phyloP scores from a whole-genome alignment of 1,284 basidiomycete species.

The Inonotus obliquus region DNA sequence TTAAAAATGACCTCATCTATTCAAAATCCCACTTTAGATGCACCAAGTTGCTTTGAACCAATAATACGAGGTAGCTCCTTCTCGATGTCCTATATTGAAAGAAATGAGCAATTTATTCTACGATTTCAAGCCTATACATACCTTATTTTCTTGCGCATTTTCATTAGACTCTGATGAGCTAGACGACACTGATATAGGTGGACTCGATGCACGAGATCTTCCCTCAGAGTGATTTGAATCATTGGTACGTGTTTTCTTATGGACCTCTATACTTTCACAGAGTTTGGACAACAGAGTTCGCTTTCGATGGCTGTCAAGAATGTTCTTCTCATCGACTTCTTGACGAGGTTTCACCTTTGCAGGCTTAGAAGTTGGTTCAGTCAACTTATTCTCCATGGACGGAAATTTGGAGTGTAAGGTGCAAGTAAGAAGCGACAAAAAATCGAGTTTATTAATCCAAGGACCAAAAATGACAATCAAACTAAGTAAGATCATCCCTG shows the following conservation, averaged over 20 bases:
- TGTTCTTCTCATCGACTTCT: not conserved
- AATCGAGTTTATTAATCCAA: too few species aligned
- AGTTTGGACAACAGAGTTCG: not conserved
- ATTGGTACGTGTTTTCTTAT: not conserved
- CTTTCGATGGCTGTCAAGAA: not conserved
- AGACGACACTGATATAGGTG: not conserved
- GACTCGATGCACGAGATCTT: not conserved
- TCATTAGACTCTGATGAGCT: not conserved
- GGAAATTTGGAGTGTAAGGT: too few species aligned
- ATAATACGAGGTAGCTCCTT: too few species aligned
- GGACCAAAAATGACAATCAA: too few species aligned
- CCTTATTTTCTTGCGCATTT: not conserved
- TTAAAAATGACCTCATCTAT: too few species aligned
- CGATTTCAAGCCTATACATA: not conserved
- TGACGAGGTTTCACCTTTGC: not conserved
- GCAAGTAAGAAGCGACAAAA: too few species aligned
- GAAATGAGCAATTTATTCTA: not conserved
- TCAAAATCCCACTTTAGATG: too few species aligned
- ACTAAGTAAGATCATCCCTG: too few species aligned
- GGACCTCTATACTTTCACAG: not conserved
- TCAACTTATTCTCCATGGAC: slow-evolving; percentile 4
- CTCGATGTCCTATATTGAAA: too few species aligned
- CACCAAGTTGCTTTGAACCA: too few species aligned
- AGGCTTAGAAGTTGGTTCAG: not conserved
- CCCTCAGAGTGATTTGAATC: not conserved